A percentile compares a stretch with the other conserved stretches of the same genome.
phyloP scores from a whole-genome alignment of 345 rosid genomes.

The Alliaria petiolata region DNA sequence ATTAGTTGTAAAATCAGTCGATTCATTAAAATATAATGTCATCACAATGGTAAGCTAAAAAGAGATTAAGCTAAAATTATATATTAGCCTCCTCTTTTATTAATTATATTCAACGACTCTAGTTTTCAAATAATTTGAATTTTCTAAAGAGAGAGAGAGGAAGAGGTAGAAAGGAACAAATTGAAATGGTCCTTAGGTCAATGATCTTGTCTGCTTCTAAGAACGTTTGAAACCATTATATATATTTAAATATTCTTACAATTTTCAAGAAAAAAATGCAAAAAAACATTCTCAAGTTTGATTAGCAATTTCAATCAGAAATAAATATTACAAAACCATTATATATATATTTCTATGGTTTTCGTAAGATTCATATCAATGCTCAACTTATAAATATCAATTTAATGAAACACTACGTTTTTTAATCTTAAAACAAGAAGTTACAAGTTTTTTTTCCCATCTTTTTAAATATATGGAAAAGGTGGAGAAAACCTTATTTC shows the following conservation, averaged over 20 bases:
- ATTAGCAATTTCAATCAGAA: too few relatives aligned
- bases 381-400: too few relatives aligned
- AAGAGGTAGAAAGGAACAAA: not conserved
- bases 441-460: too few relatives aligned
- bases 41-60: not conserved
- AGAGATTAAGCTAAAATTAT: too few relatives aligned
- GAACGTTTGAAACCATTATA: conserved; percentile 15
- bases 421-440: too few relatives aligned
- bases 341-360: too few relatives aligned
- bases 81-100: not conserved
- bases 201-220: conserved; percentile 21
- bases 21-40: not conserved
- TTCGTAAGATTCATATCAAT: too few relatives aligned
- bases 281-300: too few relatives aligned
- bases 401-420: too few relatives aligned
- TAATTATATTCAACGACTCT: not conserved
- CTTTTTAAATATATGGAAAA: too few relatives aligned
- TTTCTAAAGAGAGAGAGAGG: conserved; percentile 16
- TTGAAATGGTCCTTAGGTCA: conserved; percentile 16
- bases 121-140: conserved; percentile 15
- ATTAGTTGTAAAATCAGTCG: not conserved
- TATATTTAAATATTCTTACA: not conserved
- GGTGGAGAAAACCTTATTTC: too few relatives aligned
- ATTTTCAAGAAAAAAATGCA: not conserved
- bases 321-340: too few relatives aligned